Percentiles rank a stretch among this genome's conserved stretches.
phyloP scores from a whole-genome alignment of 768 basidiomycete species.

The Filobasidium floriforme region DNA sequence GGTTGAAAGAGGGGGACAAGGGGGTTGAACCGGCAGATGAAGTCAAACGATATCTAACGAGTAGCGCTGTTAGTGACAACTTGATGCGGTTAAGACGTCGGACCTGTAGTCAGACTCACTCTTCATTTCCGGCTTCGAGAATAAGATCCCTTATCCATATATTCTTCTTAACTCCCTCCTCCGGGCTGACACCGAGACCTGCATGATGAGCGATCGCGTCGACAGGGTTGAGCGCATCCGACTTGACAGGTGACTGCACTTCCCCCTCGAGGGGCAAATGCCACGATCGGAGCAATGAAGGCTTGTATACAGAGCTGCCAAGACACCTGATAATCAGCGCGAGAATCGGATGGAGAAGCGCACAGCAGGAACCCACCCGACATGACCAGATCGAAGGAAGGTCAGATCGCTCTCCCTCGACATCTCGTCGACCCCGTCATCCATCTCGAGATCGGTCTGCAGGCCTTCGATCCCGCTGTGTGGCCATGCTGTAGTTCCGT shows the following conservation, averaged over 20 bases:
- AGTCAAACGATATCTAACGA: background rate
- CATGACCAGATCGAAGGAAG: conserved; percentile 13
- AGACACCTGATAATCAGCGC: background rate
- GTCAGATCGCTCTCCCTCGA: conserved; percentile 2
- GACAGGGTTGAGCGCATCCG: background rate
- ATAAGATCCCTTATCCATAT: conserved; percentile 20
- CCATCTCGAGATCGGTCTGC: background rate
- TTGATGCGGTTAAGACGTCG: background rate
- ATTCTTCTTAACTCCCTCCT: conserved; percentile 2
- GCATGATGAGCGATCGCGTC: background rate
- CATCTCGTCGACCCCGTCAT: conserved; percentile 15
- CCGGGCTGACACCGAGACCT: conserved; percentile 1
- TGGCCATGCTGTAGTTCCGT: background rate
- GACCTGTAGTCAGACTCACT: conserved; percentile 3
- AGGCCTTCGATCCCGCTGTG: background rate
- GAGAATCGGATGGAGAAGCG: background rate
- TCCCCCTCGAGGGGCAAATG: conserved; percentile 8
- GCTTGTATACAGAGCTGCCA: conserved; percentile 6
- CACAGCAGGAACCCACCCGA: conserved; percentile 10
- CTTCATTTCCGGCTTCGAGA: conserved; percentile 13
- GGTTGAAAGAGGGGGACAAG: too few relatives aligned
- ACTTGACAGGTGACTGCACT: conserved; percentile 7
- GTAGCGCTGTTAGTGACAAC: background rate
- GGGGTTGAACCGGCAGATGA: too few relatives aligned
- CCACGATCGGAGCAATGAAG: conserved; percentile 1